Percentiles rank a stretch among this genome's conserved stretches.
These are phyloP conservation scores for Ustilago nuda DNA, from an alignment of 1,284 basidiomycete genomes.

Conservation along the genomic window DNA sequence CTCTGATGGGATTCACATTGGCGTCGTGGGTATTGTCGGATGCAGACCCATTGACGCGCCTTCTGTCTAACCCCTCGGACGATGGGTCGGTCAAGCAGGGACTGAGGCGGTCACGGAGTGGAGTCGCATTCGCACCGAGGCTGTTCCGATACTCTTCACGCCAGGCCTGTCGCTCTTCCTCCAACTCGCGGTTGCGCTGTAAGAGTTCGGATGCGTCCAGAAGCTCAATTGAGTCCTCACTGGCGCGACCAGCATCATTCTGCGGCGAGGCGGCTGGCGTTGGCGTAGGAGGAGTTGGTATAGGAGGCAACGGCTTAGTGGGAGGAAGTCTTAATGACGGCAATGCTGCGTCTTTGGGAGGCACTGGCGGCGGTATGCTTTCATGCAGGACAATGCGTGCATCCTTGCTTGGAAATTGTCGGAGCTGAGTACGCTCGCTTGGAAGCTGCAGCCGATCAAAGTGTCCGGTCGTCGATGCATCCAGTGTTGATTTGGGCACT, in stretches of 20 bases:
- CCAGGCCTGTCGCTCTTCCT: constrained; percentile 29
- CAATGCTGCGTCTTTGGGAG: constrained; percentile 14
- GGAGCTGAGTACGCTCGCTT: background rate
- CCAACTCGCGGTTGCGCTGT: constrained; percentile 19
- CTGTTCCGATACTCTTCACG: constrained; percentile 23
- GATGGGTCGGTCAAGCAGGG: constrained; percentile 24
- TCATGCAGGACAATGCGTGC: constrained; percentile 25
- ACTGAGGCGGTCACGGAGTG: constrained; percentile 15
- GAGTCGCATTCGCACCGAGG: background rate
- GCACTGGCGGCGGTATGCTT: constrained; percentile 22
- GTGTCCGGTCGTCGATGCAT: background rate
- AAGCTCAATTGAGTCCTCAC: constrained; percentile 19
- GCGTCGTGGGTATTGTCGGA: constrained; percentile 3
- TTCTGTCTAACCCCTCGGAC: background rate
- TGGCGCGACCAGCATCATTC: background rate
- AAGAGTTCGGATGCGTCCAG: constrained; percentile 22
- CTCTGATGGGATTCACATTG: constrained; percentile 4
- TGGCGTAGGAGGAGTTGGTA: constrained; percentile 8
- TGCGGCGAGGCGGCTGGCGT: constrained; percentile 3
- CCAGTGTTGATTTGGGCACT: background rate
- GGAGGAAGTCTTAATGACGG: constrained; percentile 1
- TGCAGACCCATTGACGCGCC: background rate
- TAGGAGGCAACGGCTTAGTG: constrained; percentile 12
- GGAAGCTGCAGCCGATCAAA: background rate
- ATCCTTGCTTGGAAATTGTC: background rate